phyloP scores from a whole-genome alignment of 1,139 yeast genomes.

The Saccharomyces hybrid region DNA sequence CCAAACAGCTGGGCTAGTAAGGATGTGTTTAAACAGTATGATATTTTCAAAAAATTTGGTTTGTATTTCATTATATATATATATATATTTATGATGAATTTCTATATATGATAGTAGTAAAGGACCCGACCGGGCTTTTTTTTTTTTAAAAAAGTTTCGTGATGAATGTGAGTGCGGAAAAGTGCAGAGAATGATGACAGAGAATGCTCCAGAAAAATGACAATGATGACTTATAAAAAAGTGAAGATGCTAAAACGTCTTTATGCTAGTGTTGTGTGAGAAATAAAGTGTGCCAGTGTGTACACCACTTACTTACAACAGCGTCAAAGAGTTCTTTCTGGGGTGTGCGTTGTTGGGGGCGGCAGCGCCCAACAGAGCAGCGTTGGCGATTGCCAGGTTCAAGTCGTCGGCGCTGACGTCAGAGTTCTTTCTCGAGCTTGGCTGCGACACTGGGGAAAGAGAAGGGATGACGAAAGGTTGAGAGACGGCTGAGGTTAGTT shows the following conservation, averaged over 20 bases:
- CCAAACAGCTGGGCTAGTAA: slow-evolving; percentile 15
- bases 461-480: slow-evolving; percentile 60
- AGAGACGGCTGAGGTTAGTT: slow-evolving; percentile 48
- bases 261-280: too few relatives aligned
- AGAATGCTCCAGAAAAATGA: background rate
- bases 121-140: background rate
- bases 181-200: background rate
- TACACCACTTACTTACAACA: too few relatives aligned
- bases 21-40: too few relatives aligned
- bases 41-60: background rate
- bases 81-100: background rate
- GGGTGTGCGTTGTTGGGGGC: slow-evolving; percentile 6
- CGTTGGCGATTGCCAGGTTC: slow-evolving; percentile 8
- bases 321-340: slow-evolving; percentile 13
- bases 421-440: slow-evolving; percentile 26
- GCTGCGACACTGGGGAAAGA: slow-evolving; percentile 48
- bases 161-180: background rate
- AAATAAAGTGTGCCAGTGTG: too few relatives aligned
- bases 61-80: background rate
- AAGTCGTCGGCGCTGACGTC: slow-evolving; percentile 15
- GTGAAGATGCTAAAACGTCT: background rate
- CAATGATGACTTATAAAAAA: slow-evolving; percentile 11
- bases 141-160: background rate
- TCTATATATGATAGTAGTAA: background rate
- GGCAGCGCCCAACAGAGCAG: slow-evolving; percentile 3